Conservation (phyloP, 208 protist genomes). For the Crithidia sp. region DNA sequence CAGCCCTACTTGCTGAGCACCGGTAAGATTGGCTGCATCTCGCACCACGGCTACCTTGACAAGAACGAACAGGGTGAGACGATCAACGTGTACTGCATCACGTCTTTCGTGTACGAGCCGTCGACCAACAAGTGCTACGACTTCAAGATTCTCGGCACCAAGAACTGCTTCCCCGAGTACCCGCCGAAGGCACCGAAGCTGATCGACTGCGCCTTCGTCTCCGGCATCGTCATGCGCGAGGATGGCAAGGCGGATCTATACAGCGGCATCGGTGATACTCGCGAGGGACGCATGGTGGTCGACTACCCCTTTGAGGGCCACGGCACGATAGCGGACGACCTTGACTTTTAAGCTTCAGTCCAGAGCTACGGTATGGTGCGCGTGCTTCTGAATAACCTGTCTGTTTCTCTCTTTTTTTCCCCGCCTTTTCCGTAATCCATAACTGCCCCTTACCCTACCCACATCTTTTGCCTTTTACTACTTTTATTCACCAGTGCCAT, state of each 20-base stretch:
- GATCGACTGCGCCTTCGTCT: slow-evolving; percentile 68
- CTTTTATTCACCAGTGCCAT: slow-evolving; percentile 19
- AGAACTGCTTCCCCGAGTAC: slow-evolving; percentile 63
- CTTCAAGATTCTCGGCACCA: slow-evolving; percentile 67
- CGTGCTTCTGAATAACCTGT: slow-evolving; percentile 7
- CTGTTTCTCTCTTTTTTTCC: slow-evolving; percentile 5
- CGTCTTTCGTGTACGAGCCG: slow-evolving; percentile 63
- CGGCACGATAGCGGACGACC: slow-evolving; percentile 49
- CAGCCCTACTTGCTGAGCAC: slow-evolving; percentile 57
- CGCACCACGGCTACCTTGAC: slow-evolving; percentile 66
- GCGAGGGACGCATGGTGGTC: slow-evolving; percentile 67
- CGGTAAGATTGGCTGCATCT: slow-evolving; percentile 66
- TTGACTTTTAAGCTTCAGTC: slow-evolving; percentile 36
- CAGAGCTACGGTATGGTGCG: not conserved
- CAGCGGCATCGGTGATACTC: slow-evolving; percentile 68
- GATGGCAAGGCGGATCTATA: slow-evolving; percentile 77
- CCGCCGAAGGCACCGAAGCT: slow-evolving; percentile 59
- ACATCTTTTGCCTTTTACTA: slow-evolving; percentile 10
- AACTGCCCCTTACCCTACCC: not conserved
- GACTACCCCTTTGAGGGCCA: slow-evolving; percentile 76
- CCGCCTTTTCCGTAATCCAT: not conserved
- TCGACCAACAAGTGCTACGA: slow-evolving; percentile 54
- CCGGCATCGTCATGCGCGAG: slow-evolving; percentile 66
- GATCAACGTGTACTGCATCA: slow-evolving; percentile 70
- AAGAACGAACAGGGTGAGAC: slow-evolving; percentile 30